These are phyloP conservation scores for Rhododendron kiyosumense DNA, from an alignment of 148 eudicot genomes.

Conservation along the genomic window DNA sequence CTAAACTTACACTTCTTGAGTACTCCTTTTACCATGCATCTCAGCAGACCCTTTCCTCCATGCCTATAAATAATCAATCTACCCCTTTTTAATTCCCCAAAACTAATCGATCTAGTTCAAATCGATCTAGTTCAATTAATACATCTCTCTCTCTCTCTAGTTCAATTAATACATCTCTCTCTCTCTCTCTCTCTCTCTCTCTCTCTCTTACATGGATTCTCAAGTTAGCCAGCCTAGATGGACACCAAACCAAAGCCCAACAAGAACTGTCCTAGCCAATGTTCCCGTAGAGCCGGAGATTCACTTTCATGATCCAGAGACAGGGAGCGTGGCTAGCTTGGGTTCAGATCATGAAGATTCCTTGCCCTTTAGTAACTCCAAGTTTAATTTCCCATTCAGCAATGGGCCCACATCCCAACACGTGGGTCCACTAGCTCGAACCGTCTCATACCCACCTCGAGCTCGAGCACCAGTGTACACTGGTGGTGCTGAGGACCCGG, in stretches of 20 bases:
- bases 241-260: conserved; percentile 41
- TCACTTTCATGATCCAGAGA: background rate
- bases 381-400: conserved; percentile 23
- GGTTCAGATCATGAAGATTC: background rate
- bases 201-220: background rate
- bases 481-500: background rate
- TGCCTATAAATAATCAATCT: background rate
- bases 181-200: background rate
- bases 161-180: background rate
- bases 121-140: too few relatives aligned
- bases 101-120: too few relatives aligned
- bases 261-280: background rate
- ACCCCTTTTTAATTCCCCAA: background rate
- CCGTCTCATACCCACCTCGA: background rate
- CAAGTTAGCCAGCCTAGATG: conserved; percentile 25
- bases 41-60: background rate
- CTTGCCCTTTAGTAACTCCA: conserved; percentile 1
- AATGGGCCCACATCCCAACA: background rate
- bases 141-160: too few relatives aligned
- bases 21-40: background rate
- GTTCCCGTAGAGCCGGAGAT: background rate
- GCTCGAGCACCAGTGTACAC: background rate
- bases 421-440: background rate
- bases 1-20: background rate
- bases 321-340: background rate